A percentile compares a stretch with the other conserved stretches of the same genome.
These are phyloP conservation scores for Exsudoporus floridanus DNA, from an alignment of 1,284 basidiomycete genomes.

Conservation along the genomic window DNA sequence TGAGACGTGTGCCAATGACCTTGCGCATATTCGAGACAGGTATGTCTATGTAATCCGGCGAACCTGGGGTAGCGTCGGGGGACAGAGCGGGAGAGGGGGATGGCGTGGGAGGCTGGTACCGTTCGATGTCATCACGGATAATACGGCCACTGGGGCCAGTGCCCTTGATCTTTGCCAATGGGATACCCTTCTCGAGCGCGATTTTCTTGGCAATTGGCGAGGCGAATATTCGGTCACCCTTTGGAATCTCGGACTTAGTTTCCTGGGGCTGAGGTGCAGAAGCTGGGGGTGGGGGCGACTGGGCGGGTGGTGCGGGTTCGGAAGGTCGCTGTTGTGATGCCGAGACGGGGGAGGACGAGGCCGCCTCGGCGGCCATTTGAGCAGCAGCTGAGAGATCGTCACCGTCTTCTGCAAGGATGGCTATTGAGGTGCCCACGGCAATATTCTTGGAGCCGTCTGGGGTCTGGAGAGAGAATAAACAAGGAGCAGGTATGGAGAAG, in stretches of 20 bases:
- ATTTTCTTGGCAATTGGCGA: conserved; percentile 96
- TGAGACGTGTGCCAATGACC: conserved; percentile 86
- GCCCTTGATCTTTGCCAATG: conserved; percentile 89
- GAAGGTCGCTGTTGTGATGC: conserved; percentile 39
- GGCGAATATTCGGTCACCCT: conserved; percentile 86
- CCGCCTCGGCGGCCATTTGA: conserved; percentile 69
- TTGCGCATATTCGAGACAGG: conserved; percentile 96
- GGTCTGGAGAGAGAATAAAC: conserved; percentile 45
- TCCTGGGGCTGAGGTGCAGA: conserved; percentile 42
- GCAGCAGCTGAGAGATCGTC: conserved; percentile 87
- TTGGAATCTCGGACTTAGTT: conserved; percentile 55
- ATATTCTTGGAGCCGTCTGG: conserved; percentile 86
- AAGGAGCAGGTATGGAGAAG: too few species aligned
- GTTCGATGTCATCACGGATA: conserved; percentile 91
- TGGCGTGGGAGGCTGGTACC: conserved; percentile 64
- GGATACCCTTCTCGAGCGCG: conserved; percentile 92
- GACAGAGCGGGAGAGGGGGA: conserved; percentile 44
- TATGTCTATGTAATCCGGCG: conserved; percentile 82
- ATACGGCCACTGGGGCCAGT: conserved; percentile 94
- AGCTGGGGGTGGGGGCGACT: conserved; percentile 43
- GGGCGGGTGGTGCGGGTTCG: conserved; percentile 36
- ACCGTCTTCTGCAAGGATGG: conserved; percentile 89
- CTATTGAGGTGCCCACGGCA: conserved; percentile 83
- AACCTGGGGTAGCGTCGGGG: conserved; percentile 41
- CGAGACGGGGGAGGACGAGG: conserved; percentile 39